phyloP scores from a whole-genome alignment of 192 early-diverging fungal species.

The Jimgerdemannia lactiflua region DNA sequence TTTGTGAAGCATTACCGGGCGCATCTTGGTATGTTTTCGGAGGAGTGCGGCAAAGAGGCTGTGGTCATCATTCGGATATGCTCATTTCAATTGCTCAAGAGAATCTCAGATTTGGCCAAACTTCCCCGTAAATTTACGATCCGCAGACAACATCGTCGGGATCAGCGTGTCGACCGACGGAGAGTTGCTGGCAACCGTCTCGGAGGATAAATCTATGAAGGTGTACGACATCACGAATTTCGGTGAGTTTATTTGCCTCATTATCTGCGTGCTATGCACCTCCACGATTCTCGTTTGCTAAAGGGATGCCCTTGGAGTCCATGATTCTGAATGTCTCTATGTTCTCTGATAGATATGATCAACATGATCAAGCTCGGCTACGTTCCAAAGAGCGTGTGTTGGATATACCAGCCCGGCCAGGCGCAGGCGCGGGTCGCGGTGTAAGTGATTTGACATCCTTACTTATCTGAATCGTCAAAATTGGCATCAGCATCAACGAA shows the following conservation, averaged over 20 bases:
- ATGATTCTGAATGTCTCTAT: neutral
- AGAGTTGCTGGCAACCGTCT: conserved; percentile 75
- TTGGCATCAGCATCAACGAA: neutral
- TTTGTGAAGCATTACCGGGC: conserved; percentile 98
- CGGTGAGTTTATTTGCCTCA: conserved; percentile 44
- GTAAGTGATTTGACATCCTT: conserved; percentile 31
- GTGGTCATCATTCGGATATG: too few species aligned
- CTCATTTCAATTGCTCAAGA: too few species aligned
- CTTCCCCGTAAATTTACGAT: neutral
- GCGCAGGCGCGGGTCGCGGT: conserved; percentile 80
- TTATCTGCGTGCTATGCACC: neutral
- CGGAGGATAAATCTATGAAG: conserved; percentile 84
- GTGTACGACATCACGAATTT: conserved; percentile 97
- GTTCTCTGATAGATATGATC: conserved; percentile 81
- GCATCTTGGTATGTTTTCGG: conserved; percentile 59
- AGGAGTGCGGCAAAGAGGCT: too few species aligned
- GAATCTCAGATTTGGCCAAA: neutral
- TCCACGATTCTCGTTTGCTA: too few species aligned
- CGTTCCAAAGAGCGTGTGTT: conserved; percentile 76
- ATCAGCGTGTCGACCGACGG: conserved; percentile 72
- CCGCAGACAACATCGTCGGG: conserved; percentile 42
- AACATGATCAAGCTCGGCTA: conserved; percentile 85
- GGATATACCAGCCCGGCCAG: conserved; percentile 83
- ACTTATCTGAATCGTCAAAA: neutral
- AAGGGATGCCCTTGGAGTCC: neutral